A percentile compares a stretch with the other conserved stretches of the same genome.
These are phyloP conservation scores for Pyrenochaeta sp. DNA, from an alignment of 2,329 filamentous ascomycete genomes.

Conservation along the genomic window DNA sequence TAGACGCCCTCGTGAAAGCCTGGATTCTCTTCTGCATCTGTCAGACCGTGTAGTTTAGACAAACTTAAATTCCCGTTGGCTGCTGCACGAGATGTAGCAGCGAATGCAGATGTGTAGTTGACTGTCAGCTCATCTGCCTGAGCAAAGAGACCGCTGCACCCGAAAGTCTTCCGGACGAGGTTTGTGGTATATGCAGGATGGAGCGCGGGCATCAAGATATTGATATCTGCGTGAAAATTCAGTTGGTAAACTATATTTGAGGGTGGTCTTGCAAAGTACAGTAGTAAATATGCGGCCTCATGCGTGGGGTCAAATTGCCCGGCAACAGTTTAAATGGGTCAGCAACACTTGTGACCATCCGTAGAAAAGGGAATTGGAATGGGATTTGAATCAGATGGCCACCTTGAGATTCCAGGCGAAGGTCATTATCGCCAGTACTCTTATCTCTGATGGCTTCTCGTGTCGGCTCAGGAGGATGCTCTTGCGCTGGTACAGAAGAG, in stretches of 20 bases:
- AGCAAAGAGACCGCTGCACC: neutral
- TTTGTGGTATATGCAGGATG: slow-evolving; percentile 3
- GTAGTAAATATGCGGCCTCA: neutral
- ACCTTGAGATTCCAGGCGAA: neutral
- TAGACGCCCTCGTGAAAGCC: neutral
- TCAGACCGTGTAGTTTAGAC: neutral
- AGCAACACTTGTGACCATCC: neutral
- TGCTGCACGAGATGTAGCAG: slow-evolving; percentile 1
- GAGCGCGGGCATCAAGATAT: neutral
- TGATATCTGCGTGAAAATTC: neutral
- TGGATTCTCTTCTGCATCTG: neutral
- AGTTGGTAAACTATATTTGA: neutral
- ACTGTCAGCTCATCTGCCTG: slow-evolving; percentile 2
- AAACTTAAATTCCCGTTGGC: neutral
- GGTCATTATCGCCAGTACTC: neutral
- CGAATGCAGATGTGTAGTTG: neutral
- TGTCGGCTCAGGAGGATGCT: neutral
- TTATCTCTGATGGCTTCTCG: neutral
- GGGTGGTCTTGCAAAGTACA: neutral
- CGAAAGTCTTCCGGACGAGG: neutral
- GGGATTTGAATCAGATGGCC: neutral
- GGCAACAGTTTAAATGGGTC: neutral
- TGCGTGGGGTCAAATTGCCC: neutral
- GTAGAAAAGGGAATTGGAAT: neutral
- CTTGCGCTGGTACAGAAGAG: neutral